Evolutionary conservation across 2,329 filamentous ascomycete genomes (phyloP), one percentile per base, ranked within the genome.

Genomic region (Bipolaris zeicola): DNA sequence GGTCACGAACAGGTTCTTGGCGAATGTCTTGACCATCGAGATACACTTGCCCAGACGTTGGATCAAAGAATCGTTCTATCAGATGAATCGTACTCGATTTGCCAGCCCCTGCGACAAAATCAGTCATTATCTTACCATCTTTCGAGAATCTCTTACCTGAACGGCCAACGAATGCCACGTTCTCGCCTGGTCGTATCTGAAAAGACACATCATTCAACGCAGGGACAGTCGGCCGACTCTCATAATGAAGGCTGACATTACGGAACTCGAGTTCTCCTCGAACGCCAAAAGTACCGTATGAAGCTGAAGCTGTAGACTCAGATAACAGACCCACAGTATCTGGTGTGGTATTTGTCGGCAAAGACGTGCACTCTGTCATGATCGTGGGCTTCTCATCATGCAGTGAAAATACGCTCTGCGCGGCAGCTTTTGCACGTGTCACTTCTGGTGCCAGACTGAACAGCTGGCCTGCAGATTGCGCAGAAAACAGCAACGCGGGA

Each of bases 391-490:
- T 66, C 37, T 76, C 69, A 44, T 78, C 74, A 28, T 80, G 75
- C 18, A 80, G 66, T 20, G 72, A 71, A 52, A 79, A 78, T 13
- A 81, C 74, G 50, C 73, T 80, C 47, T 73, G 71, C n/a, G 78
- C 78, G 43, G 79, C 79, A 11, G 75, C 71, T 54, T 77, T 79
- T 1, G 79, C 79, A 33, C 78, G 69, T 33, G 77, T 76, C 22
- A 81, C 76, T 55, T 81, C 79, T 1, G 79, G 78, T 14, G 77
- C 78, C 20, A 80, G 64, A 52, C 76, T 79, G 70, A 81, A 81
- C 10, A 80, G 71, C 57, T 80, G 79, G 2, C 79, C 79, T 26
- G 78, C 76, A 36, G 77, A 73, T 65, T 81, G 79, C 6, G 79
- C 78, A 7, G 78, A 80, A 67, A 81, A 80, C 1, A 81, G 70